phyloP scores from a whole-genome alignment of 228 moss, liverwort and hornwort species.

The Sphagnum fallax region DNA sequence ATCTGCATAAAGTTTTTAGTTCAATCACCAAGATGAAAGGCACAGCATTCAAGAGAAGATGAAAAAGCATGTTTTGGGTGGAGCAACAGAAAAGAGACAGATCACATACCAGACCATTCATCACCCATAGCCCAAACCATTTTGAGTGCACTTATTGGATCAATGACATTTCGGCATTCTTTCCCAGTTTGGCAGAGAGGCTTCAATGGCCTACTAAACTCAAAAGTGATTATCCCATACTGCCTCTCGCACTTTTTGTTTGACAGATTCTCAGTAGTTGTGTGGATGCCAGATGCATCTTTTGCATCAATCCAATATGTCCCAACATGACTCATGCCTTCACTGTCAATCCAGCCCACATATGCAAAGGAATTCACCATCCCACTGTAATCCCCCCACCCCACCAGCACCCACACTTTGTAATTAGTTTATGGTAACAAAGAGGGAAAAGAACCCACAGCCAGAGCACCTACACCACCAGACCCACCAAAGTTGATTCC shows the following conservation, averaged over 20 bases:
- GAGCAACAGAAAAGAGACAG: neutral
- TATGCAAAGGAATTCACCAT: constrained; percentile 99
- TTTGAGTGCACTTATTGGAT: constrained; percentile 64
- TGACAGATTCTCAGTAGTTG: constrained; percentile 70
- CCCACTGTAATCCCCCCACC: constrained; percentile 45
- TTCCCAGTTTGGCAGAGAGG: constrained; percentile 75
- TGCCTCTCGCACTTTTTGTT: constrained; percentile 73
- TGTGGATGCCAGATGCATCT: constrained; percentile 72
- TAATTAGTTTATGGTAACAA: neutral
- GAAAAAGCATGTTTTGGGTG: too few relatives aligned
- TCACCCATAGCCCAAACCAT: constrained; percentile 99
- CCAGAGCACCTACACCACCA: neutral
- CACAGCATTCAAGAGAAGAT: too few relatives aligned
- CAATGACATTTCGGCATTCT: constrained; percentile 94
- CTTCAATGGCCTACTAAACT: constrained; percentile 85
- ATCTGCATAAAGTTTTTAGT: too few relatives aligned
- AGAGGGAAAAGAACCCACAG: neutral
- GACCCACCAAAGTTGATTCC: constrained; percentile 3
- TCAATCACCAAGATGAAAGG: too few relatives aligned
- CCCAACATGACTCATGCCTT: constrained; percentile 62
- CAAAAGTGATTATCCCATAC: constrained; percentile 82
- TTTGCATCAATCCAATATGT: constrained; percentile 98
- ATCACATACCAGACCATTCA: constrained; percentile 50
- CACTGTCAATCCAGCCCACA: constrained; percentile 87
- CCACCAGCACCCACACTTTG: too few relatives aligned